Evolutionary conservation across 169 alveolate species (phyloP), one percentile per base, ranked within the genome.

Genomic region (Sarcocystis neurona): DNA sequence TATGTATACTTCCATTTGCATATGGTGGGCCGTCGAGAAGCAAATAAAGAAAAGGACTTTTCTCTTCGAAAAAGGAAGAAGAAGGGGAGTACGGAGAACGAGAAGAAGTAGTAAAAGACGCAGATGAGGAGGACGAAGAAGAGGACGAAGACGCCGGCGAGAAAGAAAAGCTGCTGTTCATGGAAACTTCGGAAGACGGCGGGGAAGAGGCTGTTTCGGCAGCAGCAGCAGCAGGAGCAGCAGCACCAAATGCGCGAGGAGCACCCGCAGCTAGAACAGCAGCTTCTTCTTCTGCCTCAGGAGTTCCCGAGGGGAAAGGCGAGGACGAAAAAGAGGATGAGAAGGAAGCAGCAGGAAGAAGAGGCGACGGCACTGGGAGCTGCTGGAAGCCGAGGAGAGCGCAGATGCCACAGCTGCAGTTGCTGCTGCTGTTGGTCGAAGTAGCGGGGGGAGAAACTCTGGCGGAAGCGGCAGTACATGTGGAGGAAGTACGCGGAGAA

Each of bases 11-110:
- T 47, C 97, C 97, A 80, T 95, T 96, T 12, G 97, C 98, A 79
- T 95, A 95, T 43, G 98, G 98, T 32, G 98, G 98, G 23, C 98
- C 98, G 85, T 96, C 98, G 79, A 89, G 92, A 68, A 92, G 75
- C 79, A 89, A 44, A 53, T 72, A 72, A 0, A 72, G 39, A 27
- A 56, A 56, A 1, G n/a, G 12, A 23, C 66, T 12, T 15, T 23
- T 53, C 66, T 12, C 12, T 12, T 12, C 23, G 23, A 53, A 53
- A 12, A 23, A 53, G 30, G 66, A 53, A 53, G 66, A 53, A 12
- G 66, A 53, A 23, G 66, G 66, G 66, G 23, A 23, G 66, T 12
- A 53, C 66, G 66, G 23, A 12, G 12, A 23, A 12, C 66, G 30
- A 23, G 66, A 53, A 15, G 30, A 15, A 23, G 23, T 53, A 23